Base-by-base conservation (phyloP, 2,329 filamentous ascomycete genomes). In the Stachybotrys chlorohalonatus region DNA sequence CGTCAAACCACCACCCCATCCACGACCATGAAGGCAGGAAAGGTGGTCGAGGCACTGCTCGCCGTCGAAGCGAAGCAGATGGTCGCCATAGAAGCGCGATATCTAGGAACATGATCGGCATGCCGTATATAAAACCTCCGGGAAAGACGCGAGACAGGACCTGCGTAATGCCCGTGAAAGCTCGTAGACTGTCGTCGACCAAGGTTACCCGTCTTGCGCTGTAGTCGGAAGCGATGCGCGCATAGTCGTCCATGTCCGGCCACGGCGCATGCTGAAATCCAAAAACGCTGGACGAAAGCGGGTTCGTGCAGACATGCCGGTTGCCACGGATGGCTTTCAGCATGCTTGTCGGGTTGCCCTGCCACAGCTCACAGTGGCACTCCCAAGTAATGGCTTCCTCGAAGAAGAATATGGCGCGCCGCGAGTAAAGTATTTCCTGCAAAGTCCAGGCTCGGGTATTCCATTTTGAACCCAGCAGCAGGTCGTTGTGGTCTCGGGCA, bases 1-100 rank as follows among this genome's bases (percentile, higher is more conserved):
- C 71, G 54, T 76, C 74, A 54, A 73, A 74, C 68, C 72, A 75
- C 74, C 74, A 76, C 24, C 74, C 73, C 68, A 76, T 72, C 74
- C 74, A 76, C 32, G 73, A 74, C 74, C 74, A 76, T 5, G 71
- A 74, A 0, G 74, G 74, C 6, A 76, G 63, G 53, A 72, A 73
- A 2, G 71, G 67, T 11, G 70, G 64, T 0, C 67, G 65, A 4
- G 69, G 62, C 7, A 71, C 59, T 7, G 68, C 68, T 24, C 73
- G 62, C 16, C 74, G 65, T 31, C 73, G 66, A 31, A 76, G 71
- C 3, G 71, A 73, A 15, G 73, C 72, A 49, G 72, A 67, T 13
- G 74, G 74, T 15, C 73, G 68, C 74, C 74, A 76, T 31, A 76
- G 66, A 24, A 76, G 66, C 7, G 74, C 73, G 51, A 69, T 66